Base-by-base conservation (phyloP, 768 basidiomycete species). In the Cystobasidium onofrii region DNA sequence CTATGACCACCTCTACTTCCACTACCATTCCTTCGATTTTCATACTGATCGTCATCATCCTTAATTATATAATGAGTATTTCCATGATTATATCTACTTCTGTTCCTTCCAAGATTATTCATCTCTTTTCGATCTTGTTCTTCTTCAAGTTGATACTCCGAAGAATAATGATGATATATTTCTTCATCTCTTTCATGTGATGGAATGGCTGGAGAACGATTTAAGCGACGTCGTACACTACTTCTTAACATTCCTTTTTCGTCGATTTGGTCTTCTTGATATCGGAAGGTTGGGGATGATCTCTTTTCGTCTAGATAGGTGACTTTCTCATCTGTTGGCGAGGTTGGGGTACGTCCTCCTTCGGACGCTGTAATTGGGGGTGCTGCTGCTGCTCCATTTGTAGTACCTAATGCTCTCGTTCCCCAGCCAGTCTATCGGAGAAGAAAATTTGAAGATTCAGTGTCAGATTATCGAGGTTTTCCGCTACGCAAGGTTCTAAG, bases 391-490 rank as follows among this genome's bases (percentile, higher is more conserved):
- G 52, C 20, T 46, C 4, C 6, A 25, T 67, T 9, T 29, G 54
- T 39, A 7, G 54, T 90, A 78, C 93, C 90, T 83, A 92, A 92
- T 6, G 92, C 87, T 81, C 92, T 89, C n/a, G 92, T 96, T 52
- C 92, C 92, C 92, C 92, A 95, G 50, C 89, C 92, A 79, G 91
- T 93, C 88, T 90, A 15, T 0, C 12, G 39, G 25, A 75, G 52
- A 39, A n/a, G 18, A 18, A 7, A 9, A 9, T 43, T 43, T 18
- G 41, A 9, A 9, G 18, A 18, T 43, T 9, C 18, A 43, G 18
- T 43, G 41, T 18, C 18, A 43, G 7, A 9, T 43, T 18, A 9
- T 43, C 18, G 7, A 43, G 10, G 10, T 23, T 23, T 57, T n/a
- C 55, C 7, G 55, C 33, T n/a, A n/a, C n/a, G n/a, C n/a, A n/a